These are phyloP conservation scores for Dothiorella sarmentorum DNA, from an alignment of 2,329 filamentous ascomycete genomes.

Conservation along the genomic window DNA sequence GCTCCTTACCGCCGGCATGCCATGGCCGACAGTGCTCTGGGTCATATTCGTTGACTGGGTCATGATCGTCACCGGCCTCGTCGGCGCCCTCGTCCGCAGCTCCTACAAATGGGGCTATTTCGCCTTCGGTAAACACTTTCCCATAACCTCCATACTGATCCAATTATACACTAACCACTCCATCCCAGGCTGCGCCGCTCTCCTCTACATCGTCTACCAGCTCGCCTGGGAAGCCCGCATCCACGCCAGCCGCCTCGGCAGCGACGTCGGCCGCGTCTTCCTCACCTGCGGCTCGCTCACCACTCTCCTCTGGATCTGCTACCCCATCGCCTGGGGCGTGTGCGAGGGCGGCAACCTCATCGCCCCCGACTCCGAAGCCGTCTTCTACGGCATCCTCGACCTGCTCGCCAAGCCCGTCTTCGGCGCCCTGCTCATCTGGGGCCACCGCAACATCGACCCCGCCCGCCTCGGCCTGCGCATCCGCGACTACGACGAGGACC, in stretches of 20 bases:
- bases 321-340: constrained; percentile 63
- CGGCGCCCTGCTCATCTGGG: constrained; percentile 56
- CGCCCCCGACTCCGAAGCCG: constrained; percentile 61
- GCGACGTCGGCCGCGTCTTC: constrained; percentile 53
- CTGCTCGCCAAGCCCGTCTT: constrained; percentile 63
- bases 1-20: constrained; percentile 61
- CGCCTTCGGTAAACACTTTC: constrained; percentile 47
- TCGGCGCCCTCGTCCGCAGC: constrained; percentile 61
- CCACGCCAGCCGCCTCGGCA: constrained; percentile 55
- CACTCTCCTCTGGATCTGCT: constrained; percentile 61
- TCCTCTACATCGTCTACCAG: constrained; percentile 60
- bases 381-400: constrained; percentile 68
- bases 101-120: constrained; percentile 69
- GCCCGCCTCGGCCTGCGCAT: constrained; percentile 53
- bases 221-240: constrained; percentile 55
- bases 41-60: constrained; percentile 61
- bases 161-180: background rate
- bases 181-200: constrained; percentile 37
- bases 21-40: constrained; percentile 61
- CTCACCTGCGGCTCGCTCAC: constrained; percentile 56
- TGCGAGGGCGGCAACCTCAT: constrained; percentile 64
- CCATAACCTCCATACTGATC: background rate
- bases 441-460: constrained; percentile 61
- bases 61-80: constrained; percentile 65
- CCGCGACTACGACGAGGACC: constrained; percentile 46